These are phyloP conservation scores for Odonthalia washingtoniensis DNA, from an alignment of 31 red algal genomes.

Conservation along the genomic window DNA sequence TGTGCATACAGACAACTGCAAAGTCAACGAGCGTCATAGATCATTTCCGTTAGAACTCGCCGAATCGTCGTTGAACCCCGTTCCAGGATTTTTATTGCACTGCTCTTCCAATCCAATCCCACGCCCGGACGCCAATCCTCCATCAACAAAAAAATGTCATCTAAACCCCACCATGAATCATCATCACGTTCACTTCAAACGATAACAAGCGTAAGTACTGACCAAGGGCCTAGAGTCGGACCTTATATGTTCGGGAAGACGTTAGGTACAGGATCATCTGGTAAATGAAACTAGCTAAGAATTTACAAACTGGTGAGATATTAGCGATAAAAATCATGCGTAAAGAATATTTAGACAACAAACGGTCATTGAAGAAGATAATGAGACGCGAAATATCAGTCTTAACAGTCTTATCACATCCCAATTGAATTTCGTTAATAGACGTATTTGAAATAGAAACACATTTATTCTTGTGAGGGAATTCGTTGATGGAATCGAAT, in stretches of 20 bases:
- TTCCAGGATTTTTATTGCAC: too few relatives aligned
- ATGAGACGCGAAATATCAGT: conserved; percentile 98
- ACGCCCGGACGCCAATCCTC: too few relatives aligned
- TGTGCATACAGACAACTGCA: too few relatives aligned
- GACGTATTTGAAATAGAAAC: too few relatives aligned
- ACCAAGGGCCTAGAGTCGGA: conserved; percentile 84
- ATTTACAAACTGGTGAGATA: conserved; percentile 81
- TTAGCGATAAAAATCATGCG: conserved; percentile 97
- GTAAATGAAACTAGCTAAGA: conserved; percentile 92
- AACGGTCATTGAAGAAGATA: conserved; percentile 94
- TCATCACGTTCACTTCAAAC: conserved; percentile 37
- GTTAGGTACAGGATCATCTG: conserved; percentile 89
- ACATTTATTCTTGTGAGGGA: conserved; percentile 98
- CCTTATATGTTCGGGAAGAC: conserved; percentile 97
- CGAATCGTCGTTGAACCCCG: too few relatives aligned
- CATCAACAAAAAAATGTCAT: too few relatives aligned
- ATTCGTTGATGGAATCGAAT: conserved; percentile 87
- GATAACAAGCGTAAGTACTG: conserved; percentile 67
- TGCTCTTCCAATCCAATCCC: too few relatives aligned
- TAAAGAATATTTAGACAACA: conserved; percentile 93
- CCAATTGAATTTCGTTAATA: conserved; percentile 87
- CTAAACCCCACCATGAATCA: background rate
- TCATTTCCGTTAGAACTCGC: too few relatives aligned
- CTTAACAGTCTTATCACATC: conserved; percentile 91
- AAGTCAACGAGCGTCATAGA: too few relatives aligned